Evolutionary conservation across 495 filamentous ascomycete species (phyloP).

Genomic region (Lophiostoma macrostomum): DNA sequence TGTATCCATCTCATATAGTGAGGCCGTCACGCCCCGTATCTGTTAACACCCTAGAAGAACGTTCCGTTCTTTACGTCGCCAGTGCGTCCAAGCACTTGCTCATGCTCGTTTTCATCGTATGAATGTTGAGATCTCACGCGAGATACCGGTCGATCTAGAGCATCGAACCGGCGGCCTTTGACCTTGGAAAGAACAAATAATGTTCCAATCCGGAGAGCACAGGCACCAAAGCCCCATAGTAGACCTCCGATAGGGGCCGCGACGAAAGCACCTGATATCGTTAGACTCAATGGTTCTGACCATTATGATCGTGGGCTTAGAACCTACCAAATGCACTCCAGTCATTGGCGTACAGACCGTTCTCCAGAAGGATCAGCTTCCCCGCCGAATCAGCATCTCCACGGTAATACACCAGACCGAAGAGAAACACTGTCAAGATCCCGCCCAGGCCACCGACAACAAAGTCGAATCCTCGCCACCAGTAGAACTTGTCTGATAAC

Average conservation of each 20-base stretch:
- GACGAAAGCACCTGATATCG: conserved; percentile 59
- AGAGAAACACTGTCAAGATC: conserved; percentile 70
- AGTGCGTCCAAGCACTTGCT: conserved; percentile 10
- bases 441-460: conserved; percentile 69
- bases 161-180: conserved; percentile 57
- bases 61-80: conserved; percentile 23
- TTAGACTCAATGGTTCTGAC: background rate
- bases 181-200: conserved; percentile 53
- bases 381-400: conserved; percentile 61
- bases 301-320: background rate
- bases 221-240: conserved; percentile 62
- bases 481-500: conserved; percentile 60
- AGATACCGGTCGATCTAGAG: conserved; percentile 55
- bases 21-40: too few species aligned
- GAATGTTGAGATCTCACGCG: background rate
- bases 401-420: conserved; percentile 62
- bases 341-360: conserved; percentile 65
- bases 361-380: conserved; percentile 64
- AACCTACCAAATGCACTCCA: conserved; percentile 66
- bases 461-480: conserved; percentile 72
- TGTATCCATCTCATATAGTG: too few species aligned
- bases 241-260: conserved; percentile 70
- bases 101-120: conserved; percentile 12
- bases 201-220: conserved; percentile 51
- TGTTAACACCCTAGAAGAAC: conserved; percentile 20